Evolutionary conservation across 2,329 filamentous ascomycete species (phyloP), one percentile per base, ranked within the genome.

Genomic region (Lachnellula occidentalis): DNA sequence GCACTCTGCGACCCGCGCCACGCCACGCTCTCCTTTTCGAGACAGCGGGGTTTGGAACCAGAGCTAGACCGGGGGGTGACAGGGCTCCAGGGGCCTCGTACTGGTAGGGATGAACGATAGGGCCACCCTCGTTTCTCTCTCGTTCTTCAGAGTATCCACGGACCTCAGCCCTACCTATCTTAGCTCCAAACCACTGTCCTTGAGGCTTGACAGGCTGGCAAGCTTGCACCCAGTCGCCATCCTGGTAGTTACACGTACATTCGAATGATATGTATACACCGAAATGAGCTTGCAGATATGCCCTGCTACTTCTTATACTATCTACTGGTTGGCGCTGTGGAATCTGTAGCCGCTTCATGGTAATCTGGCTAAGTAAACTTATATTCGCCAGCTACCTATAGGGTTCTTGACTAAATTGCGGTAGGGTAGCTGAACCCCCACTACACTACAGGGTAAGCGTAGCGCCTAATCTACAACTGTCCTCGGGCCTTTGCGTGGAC

Each of bases 121-220:
- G 49, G 39, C 17, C 17, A 27, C 27, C 46, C 45, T 31, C 27
- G 7, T 36, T 24, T 27, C 39, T 14, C 17, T 24, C 24, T 31
- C 2, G 19, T 17, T 36, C 21, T 17, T 17, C 12, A 11, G 12
- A 34, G 43, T 8, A 19, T 31, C 43, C 22, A 46, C 21, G 22
- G 50, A 31, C 46, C 27, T 58, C 56, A 58, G 56, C 56, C 56
- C 56, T 58, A 58, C 46, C 34, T 50, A 39, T 50, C 42, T 49
- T 41, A 51, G 47, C 37, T 42, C 48, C 39, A 54, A 51, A 37
- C 51, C 51, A 52, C 50, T 19, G 36, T 43, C 45, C 9, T 22
- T 31, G 42, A 42, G 50, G 50, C 50, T 53, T 53, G 22, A 31
- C 22, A 41, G 21, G 39, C 55, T 43, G 31, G 52, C 55, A 55